Evolutionary conservation across 2,329 filamentous ascomycete genomes (phyloP).

Genomic region (Lecanicillium sp.): DNA sequence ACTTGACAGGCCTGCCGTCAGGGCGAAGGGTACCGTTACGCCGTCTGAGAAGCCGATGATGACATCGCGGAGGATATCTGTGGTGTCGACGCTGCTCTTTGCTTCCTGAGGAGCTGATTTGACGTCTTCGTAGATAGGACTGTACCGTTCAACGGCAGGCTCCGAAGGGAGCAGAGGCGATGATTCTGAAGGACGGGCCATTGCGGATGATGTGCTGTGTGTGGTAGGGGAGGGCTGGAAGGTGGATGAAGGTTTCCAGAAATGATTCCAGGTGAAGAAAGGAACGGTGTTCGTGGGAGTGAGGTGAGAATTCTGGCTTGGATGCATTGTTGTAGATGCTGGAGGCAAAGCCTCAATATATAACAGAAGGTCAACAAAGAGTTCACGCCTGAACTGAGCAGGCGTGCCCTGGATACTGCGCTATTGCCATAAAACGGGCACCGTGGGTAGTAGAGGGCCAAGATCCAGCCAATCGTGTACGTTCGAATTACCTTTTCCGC

Average conservation of each 20-base stretch:
- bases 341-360: no score
- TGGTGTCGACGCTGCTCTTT: constrained; percentile 26
- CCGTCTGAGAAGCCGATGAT: constrained; percentile 75
- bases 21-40: constrained; percentile 70
- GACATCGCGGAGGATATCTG: constrained; percentile 49
- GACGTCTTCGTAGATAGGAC: constrained; percentile 14
- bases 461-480: constrained; percentile 3
- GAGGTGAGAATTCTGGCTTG: neutral
- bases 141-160: constrained; percentile 19
- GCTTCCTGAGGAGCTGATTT: constrained; percentile 14
- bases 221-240: neutral
- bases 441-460: no score
- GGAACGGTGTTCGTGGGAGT: no score
- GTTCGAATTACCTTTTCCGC: constrained; percentile 4
- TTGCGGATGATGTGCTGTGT: constrained; percentile 6
- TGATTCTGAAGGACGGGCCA: constrained; percentile 22
- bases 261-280: neutral
- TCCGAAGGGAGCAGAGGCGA: constrained; percentile 25
- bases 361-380: no score
- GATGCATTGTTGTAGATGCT: no score
- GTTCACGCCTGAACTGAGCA: no score
- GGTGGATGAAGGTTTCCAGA: neutral
- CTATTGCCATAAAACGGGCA: neutral
- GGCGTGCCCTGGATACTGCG: neutral
- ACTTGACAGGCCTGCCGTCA: constrained; percentile 64